A percentile compares a stretch with the other conserved stretches of the same genome.
These are phyloP conservation scores for Saccharomycopsis capsularis DNA, from an alignment of 805 yeast species.

Conservation along the genomic window DNA sequence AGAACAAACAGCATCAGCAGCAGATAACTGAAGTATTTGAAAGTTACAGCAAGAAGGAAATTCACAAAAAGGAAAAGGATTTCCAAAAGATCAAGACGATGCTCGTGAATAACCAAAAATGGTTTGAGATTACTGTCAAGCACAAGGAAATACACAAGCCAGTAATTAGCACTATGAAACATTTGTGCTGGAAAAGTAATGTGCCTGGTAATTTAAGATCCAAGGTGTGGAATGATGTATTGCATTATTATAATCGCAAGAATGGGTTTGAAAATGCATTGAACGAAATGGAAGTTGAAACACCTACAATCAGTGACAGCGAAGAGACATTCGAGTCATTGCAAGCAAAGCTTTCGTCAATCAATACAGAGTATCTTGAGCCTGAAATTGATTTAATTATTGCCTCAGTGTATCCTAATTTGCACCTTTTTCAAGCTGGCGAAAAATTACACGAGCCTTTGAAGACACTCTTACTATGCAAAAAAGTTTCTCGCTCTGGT, in stretches of 20 bases:
- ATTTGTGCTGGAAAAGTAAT: conserved; percentile 21
- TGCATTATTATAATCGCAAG: conserved; percentile 17
- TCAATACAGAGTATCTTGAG: conserved; percentile 16
- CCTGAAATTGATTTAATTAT: conserved; percentile 20
- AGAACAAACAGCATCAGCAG: conserved; percentile 47
- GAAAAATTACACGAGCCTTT: conserved; percentile 8
- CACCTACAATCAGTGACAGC: background rate
- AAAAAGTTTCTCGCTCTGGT: conserved; percentile 17
- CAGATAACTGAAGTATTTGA: conserved; percentile 37
- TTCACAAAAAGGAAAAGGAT: conserved; percentile 16
- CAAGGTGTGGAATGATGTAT: conserved; percentile 17
- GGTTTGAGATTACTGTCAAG: conserved; percentile 22
- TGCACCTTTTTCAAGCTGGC: conserved; percentile 18
- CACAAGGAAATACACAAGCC: conserved; percentile 19
- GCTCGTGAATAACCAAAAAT: conserved; percentile 20
- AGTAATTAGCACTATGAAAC: conserved; percentile 17
- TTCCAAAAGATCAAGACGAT: conserved; percentile 14
- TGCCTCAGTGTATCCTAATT: conserved; percentile 15
- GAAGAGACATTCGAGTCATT: conserved; percentile 9
- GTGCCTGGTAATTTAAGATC: conserved; percentile 18
- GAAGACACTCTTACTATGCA: conserved; percentile 13
- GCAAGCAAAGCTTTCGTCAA: conserved; percentile 7
- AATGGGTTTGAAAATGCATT: background rate
- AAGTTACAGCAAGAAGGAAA: conserved; percentile 16
- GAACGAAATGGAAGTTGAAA: background rate